Evolutionary conservation across 176 grass and related monocot genomes (phyloP), one percentile per base, ranked within the genome.

Genomic region (Oryza brachyantha): DNA sequence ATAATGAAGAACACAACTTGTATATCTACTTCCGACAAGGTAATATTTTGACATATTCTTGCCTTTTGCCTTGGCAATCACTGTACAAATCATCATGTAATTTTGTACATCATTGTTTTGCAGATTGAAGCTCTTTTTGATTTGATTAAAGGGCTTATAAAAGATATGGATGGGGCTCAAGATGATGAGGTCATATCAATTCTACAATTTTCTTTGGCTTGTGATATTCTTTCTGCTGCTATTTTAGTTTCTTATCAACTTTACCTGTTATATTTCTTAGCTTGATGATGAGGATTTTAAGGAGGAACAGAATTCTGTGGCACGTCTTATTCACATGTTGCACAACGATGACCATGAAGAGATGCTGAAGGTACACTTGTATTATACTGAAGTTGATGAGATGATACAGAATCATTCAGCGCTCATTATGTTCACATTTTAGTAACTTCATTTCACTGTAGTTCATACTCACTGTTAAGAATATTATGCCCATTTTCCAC

Each of bases 231-330:
- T 66, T 73, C 19, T 59, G 57, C 64, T 81, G 29, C 27, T 38
- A 46, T 74, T 61, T 26, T 43, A 45, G 13, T 76, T 84, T 76
- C 45, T 70, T 26, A 50, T 16, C 27, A 80, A 46, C 22, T 45
- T 87, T 75, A 19, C 13, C 50, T 83, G 5, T 39, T 70, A 34
- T 78, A 11, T 81, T 55, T 19, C 71, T 64, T 86, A 94, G 92
- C 83, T 91, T 94, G 96, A 98, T 68, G 96, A 98, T 83, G 96
- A 98, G 57, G 96, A 98, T 90, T 98, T 98, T 61, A 98, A 98
- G 71, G 96, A 99, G 85, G 96, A 98, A 66, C 92, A 98, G 67
- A 98, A 91, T 68, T 98, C 92, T 77, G 96, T 98, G 35, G 96
- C 96, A 36, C 87, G 96, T 62, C 96, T 98, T 32, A 93, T 98